Base-by-base conservation (phyloP, 2,329 filamentous ascomycete genomes). In the Pseudogymnoascus sp. region DNA sequence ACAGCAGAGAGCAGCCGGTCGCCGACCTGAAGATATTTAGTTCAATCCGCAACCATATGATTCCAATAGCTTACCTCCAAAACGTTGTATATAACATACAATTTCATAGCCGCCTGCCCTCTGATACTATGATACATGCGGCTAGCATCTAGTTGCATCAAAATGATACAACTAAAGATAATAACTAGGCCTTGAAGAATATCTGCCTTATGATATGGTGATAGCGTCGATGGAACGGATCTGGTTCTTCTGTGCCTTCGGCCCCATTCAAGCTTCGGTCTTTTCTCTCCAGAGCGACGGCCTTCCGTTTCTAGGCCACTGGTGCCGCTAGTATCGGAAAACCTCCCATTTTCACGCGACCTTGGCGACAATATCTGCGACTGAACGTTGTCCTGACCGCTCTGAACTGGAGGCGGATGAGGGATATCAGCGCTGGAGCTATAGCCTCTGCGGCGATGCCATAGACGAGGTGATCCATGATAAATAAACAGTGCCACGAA, bases 61-160 rank as follows among this genome's bases (percentile, higher is more conserved):
- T 16, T 53, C 7, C 31, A 37, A 63, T 8, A 22, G 67, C 74
- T 65, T 72, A 87, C 86, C 76, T 99, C 95, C 4, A 99, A 84
- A 35, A 97, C 90, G 72, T 99, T 99, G 80, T 96, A 99, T 62
- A 99, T 98, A 64, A 99, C 95, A 74, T 99, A 99, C 10, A 99
- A 83, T 74, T 99, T 99, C 78, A 99, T 97, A 6, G 93, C 93
- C 1, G 93, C 93, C 75, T 99, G 95, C 0, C 92, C 95, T 56
- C 93, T 89, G 70, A 99, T 96, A 70, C 93, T 93, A 75, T 99
- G 95, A 72, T 99, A 99, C 91, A 98, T 97, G 61, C 93, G 86
- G 72, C 93, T 97, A 5, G 95, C 95, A 73, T 99, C 96, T 53
- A 99, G 88, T 24, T 85, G 88, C 87, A 96, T 93, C 60, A 99